Percentiles rank a stretch among this genome's conserved stretches.
Conservation (phyloP, 2,329 filamentous ascomycete species). For the Chaetomium globosum region DNA sequence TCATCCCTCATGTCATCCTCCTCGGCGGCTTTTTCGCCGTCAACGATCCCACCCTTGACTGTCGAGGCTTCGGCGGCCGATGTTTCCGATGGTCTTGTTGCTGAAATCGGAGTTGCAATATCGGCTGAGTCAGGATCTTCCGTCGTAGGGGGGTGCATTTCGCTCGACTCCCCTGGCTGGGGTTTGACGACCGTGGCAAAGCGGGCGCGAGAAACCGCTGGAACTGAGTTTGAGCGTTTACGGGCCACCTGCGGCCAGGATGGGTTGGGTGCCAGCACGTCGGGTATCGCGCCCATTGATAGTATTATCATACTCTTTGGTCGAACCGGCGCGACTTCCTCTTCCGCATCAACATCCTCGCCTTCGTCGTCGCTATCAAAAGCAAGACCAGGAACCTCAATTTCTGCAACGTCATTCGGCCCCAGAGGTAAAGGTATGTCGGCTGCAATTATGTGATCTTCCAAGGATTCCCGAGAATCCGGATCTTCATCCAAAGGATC, state of each 20-base stretch:
- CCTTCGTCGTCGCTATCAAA: slow-evolving; percentile 65
- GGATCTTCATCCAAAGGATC: slow-evolving; percentile 24
- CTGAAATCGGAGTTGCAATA: background rate
- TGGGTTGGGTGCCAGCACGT: slow-evolving; percentile 41
- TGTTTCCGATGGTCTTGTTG: background rate
- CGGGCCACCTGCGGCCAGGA: slow-evolving; percentile 46
- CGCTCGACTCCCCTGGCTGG: background rate
- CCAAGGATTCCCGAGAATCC: slow-evolving; percentile 36
- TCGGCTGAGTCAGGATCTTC: background rate
- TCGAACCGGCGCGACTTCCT: slow-evolving; percentile 42
- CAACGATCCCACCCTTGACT: background rate
- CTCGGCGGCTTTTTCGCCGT: slow-evolving; percentile 12
- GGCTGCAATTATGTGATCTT: slow-evolving; percentile 54
- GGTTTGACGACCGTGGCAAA: slow-evolving; percentile 3
- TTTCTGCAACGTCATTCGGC: slow-evolving; percentile 73
- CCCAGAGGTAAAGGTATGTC: slow-evolving; percentile 69
- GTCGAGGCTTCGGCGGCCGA: background rate
- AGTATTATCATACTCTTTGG: slow-evolving; percentile 53
- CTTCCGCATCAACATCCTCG: slow-evolving; percentile 44
- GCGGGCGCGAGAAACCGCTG: slow-evolving; percentile 42
- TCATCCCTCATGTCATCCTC: slow-evolving; percentile 39
- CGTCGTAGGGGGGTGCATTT: background rate
- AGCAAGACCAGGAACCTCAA: slow-evolving; percentile 73
- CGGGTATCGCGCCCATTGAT: slow-evolving; percentile 36
- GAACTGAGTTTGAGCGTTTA: slow-evolving; percentile 55